Conservation (phyloP, 1,284 basidiomycete genomes). For the Boletus calvinii region DNA sequence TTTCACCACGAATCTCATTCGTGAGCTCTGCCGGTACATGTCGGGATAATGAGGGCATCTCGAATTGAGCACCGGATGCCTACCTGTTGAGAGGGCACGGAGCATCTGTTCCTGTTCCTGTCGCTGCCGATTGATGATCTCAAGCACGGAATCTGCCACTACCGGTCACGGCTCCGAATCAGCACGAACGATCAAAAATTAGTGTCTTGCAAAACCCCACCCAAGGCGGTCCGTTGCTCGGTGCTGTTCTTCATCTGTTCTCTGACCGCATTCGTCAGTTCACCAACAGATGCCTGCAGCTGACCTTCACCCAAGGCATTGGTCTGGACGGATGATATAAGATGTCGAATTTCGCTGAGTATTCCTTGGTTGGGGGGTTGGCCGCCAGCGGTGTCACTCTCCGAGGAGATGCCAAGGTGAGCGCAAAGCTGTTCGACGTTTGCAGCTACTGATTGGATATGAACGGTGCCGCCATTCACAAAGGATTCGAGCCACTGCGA, state of each 20-base stretch:
- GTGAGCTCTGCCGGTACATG: slow-evolving; percentile 57
- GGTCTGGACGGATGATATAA: slow-evolving; percentile 25
- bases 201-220: slow-evolving; percentile 17
- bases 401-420: slow-evolving; percentile 38
- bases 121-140: slow-evolving; percentile 64
- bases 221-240: slow-evolving; percentile 30
- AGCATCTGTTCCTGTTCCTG: slow-evolving; percentile 70
- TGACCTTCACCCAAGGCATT: slow-evolving; percentile 23
- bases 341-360: slow-evolving; percentile 27
- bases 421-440: slow-evolving; percentile 61
- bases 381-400: slow-evolving; percentile 11
- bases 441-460: slow-evolving; percentile 62
- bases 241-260: slow-evolving; percentile 30
- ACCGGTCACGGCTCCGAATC: slow-evolving; percentile 7
- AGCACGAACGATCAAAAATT: not conserved
- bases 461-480: slow-evolving; percentile 68
- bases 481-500: slow-evolving; percentile 81
- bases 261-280: slow-evolving; percentile 26
- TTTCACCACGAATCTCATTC: slow-evolving; percentile 79
- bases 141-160: slow-evolving; percentile 59
- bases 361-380: slow-evolving; percentile 17
- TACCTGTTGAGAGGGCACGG: slow-evolving; percentile 62
- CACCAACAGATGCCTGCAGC: slow-evolving; percentile 25
- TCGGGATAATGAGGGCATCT: not conserved
- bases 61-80: slow-evolving; percentile 9